phyloP scores from a whole-genome alignment of 306 rosid genomes.

The Phaseolus lunatus region DNA sequence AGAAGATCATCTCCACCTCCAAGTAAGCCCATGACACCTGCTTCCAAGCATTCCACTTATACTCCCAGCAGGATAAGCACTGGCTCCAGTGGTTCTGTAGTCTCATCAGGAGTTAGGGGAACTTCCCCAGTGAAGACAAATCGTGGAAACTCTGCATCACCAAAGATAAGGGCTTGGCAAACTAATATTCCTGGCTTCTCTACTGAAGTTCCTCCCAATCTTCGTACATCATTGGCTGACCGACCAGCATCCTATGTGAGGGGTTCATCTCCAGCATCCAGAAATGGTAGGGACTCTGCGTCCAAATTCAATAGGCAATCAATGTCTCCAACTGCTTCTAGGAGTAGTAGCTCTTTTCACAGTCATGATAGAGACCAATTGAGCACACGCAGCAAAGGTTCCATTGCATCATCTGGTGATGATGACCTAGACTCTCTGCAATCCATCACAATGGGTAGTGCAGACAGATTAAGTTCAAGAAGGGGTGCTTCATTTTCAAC shows the following conservation, averaged over 20 bases:
- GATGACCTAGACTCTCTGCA: conserved; percentile 79
- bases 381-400: conserved; percentile 81
- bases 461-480: conserved; percentile 64
- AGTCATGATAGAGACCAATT: conserved; percentile 80
- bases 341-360: conserved; percentile 69
- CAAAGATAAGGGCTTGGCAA: conserved; percentile 90
- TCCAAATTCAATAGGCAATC: conserved; percentile 67
- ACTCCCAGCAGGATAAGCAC: conserved; percentile 75
- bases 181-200: conserved; percentile 85
- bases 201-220: conserved; percentile 89
- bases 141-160: conserved; percentile 85
- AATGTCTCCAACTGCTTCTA: conserved; percentile 83
- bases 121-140: conserved; percentile 71
- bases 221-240: conserved; percentile 83
- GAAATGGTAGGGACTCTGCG: conserved; percentile 67
- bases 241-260: conserved; percentile 85
- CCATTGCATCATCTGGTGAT: conserved; percentile 74
- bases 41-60: conserved; percentile 75
- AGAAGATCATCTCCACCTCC: conserved; percentile 80
- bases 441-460: conserved; percentile 67
- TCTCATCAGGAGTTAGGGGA: conserved; percentile 71
- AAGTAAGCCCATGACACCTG: conserved; percentile 65
- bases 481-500: conserved; percentile 58
- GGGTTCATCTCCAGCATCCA: conserved; percentile 86
- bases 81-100: conserved; percentile 57